Base-by-base conservation (phyloP, 352 stramenopile genomes). In the Globisporangium ultimum region DNA sequence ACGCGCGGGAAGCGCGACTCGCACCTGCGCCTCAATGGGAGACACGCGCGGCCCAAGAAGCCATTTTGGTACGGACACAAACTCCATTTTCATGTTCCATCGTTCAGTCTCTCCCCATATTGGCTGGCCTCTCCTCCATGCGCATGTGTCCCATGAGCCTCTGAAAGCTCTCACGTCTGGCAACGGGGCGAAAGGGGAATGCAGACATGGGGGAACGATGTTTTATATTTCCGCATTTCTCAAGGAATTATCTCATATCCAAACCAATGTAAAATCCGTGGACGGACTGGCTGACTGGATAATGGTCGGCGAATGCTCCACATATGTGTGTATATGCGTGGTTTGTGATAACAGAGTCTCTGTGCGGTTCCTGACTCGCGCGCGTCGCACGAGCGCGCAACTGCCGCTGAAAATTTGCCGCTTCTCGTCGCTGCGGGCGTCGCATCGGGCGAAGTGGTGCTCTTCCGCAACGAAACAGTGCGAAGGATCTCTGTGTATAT, bases 391-490 rank as follows among this genome's bases (percentile, higher is more conserved):
- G 40, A 14, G 17, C 14, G 22, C n/a, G 64, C 60, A 18, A 45
- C 68, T 36, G 50, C 47, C 18, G 45, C 36, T 7, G 48, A 64
- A 28, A 71, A 72, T 17, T 51, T 64, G 48, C 49, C 84, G 55
- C 55, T 87, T 13, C 32, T 77, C 38, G 66, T 71, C 11, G 78
- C 76, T 40, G 75, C 73, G 10, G 67, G 28, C 28, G 28, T 36
- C 28, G 28, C 71, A 0, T 50, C 52, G 11, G 76, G 76, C 13
- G 72, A 78, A 56, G 57, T 88, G 41, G 74, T 86, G 40, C 64
- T 88, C 50, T 67, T 84, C 50, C 69, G 60, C 28, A 65, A 75
- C 36, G 63, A 78, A 12, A 57, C 78, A 64, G 62, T 65, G 38
- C 52, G 53, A 2, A 10, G 4, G 3, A 36, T 6, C 28, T 36